Percentiles rank a stretch among this genome's conserved stretches.
Conservation (phyloP, 2,329 filamentous ascomycete species). For the Penicillium crustosum region DNA sequence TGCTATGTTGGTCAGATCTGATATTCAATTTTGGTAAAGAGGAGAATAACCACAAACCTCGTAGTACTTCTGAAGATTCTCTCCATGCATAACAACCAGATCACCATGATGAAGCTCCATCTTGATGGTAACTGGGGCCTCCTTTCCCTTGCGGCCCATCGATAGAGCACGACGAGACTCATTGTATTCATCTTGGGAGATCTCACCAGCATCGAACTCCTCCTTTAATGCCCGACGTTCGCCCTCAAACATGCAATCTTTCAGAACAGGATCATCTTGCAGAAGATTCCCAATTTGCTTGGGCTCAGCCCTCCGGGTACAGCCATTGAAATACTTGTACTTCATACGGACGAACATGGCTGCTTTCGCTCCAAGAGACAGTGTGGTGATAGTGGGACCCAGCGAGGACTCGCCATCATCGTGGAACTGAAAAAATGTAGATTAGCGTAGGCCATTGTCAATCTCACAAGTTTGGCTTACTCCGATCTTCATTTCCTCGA, state of each 20-base stretch:
- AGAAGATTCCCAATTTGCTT: slow-evolving; percentile 11
- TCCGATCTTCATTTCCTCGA: slow-evolving; percentile 55
- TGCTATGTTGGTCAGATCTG: slow-evolving; percentile 27
- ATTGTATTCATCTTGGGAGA: slow-evolving; percentile 26
- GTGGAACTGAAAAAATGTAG: slow-evolving; percentile 47
- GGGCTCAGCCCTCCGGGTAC: slow-evolving; percentile 13
- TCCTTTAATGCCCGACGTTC: slow-evolving; percentile 28
- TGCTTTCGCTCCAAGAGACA: slow-evolving; percentile 54
- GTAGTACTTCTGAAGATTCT: slow-evolving; percentile 54
- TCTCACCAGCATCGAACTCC: slow-evolving; percentile 17
- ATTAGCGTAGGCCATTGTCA: background rate
- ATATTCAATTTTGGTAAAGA: background rate
- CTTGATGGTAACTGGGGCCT: slow-evolving; percentile 37
- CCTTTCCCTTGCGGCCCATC: slow-evolving; percentile 27
- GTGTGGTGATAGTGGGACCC: slow-evolving; percentile 56
- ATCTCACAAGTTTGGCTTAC: slow-evolving; percentile 30
- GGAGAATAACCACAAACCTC: slow-evolving; percentile 39
- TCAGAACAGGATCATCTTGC: slow-evolving; percentile 33
- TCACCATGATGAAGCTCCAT: slow-evolving; percentile 57
- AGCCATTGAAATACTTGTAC: slow-evolving; percentile 45
- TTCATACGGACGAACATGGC: slow-evolving; percentile 59
- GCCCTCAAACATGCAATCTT: slow-evolving; percentile 29
- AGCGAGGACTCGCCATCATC: slow-evolving; percentile 59
- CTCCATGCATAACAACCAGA: slow-evolving; percentile 59
- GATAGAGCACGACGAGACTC: slow-evolving; percentile 25